Evolutionary conservation across 2,329 filamentous ascomycete genomes (phyloP), one percentile per base, ranked within the genome.

Genomic region (Verruconis gallopava): DNA sequence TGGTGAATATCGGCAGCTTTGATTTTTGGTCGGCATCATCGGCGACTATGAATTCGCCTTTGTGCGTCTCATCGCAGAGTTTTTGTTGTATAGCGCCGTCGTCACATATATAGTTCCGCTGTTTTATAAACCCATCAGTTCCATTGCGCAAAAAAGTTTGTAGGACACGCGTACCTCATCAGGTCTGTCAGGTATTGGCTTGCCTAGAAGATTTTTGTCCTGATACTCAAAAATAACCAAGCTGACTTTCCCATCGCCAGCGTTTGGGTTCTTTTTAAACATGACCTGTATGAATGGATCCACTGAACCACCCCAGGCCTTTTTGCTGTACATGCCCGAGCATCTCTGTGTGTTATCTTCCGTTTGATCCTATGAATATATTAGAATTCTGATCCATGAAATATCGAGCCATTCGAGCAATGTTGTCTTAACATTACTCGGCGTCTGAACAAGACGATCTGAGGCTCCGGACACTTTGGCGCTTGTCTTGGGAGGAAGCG

Each of bases 151-250:
- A n/a, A n/a, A n/a, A n/a, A n/a, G n/a, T n/a, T n/a, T n/a, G n/a
- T n/a, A n/a, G 37, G 33, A 17, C 46, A 12, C 37, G 43, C 50
- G 44, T 68, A 80, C 76, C 54, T 71, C 67, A 37, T 64, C 58
- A 22, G 71, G 65, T 40, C 71, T 69, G n/a, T 52, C 33, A 40
- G 71, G 69, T 4, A 21, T 67, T 25, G 72, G 71, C 45, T 81
- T 71, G 34, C 89, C 88, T 49, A 98, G 77, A 43, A 89, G 69
- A 40, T 75, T 65, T 56, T 82, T 78, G 56, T 98, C 91, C 50
- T 73, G 78, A 85, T 88, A 98, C 63, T 98, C 89, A 60, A 94
- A 98, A 48, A 98, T 80, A 40, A 94, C 71, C 51, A 95, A 64
- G 59, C 85, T 93, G 49, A 86, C 80, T 34, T 85, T 68, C 4